Base-by-base conservation (phyloP, 805 yeast species). In the Yueomyces sinensis region DNA sequence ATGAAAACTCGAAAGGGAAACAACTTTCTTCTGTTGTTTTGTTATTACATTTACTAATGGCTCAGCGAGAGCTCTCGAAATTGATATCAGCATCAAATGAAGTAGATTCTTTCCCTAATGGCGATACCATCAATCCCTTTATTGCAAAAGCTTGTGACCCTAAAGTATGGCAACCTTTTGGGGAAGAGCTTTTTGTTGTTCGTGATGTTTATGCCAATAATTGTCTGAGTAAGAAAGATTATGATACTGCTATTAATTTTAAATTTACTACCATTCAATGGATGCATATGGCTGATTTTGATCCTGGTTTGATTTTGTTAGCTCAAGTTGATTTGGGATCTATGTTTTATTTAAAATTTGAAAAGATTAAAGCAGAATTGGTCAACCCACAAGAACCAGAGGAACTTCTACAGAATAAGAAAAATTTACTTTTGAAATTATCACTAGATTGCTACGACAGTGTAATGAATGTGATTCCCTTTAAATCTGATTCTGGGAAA, bases 201-300 rank as follows among this genome's bases (percentile, higher is more conserved):
- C 64, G 86, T 53, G 93, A 83, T 42, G 46, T 81, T 39, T 69
- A 74, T 41, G 73, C 80, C 3, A 82, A 86, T 3, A 57, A 73
- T 18, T 75, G 78, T 37, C 55, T 82, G 36, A 62, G 74, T 1
- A 61, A 70, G 13, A 82, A 82, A 7, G 81, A 77, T 47, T 58
- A 72, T 35, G 59, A 66, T 17, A 55, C 65, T 34, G 82, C 86
- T 2, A 56, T 74, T 13, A 57, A 67, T 30, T 62, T 76, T 24
- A 76, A 75, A 44, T 58, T 71, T 34, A 63, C 72, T 19, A 70
- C 80, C 37, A 70, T 76, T 11, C 71, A 71, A 42, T 67, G 77
- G 64, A 79, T 78, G 87, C 51, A 74, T 15, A 49, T 70, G 32
- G 76, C 82, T 0, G 77, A 74, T 19, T 68, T 70, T 37, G 66